Evolutionary conservation across 2,329 filamentous ascomycete genomes (phyloP).

Genomic region (Fusarium hainanense): DNA sequence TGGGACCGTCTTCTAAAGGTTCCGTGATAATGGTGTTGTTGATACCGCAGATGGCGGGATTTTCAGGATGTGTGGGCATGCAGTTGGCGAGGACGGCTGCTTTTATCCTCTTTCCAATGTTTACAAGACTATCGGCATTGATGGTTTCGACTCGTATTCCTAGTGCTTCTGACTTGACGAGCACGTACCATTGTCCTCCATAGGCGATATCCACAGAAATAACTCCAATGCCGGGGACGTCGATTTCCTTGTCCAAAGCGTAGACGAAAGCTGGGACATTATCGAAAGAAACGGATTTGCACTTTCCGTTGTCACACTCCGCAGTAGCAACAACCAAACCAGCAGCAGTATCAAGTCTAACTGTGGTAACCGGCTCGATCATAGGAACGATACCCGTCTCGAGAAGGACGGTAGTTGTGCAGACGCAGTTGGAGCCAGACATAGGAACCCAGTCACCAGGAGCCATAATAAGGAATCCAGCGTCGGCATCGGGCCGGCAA

Average conservation of each 20-base stretch:
- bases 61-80: constrained; percentile 55
- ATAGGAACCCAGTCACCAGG: constrained; percentile 42
- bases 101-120: constrained; percentile 56
- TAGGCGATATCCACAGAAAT: constrained; percentile 14
- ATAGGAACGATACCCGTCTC: constrained; percentile 59
- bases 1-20: neutral
- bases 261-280: constrained; percentile 18
- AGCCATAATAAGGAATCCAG: constrained; percentile 53
- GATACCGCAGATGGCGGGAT: constrained; percentile 54
- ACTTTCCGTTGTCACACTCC: constrained; percentile 18
- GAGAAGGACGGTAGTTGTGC: constrained; percentile 56
- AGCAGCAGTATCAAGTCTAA: constrained; percentile 11
- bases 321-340: constrained; percentile 15
- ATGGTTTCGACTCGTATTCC: constrained; percentile 19
- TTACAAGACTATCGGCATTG: constrained; percentile 12
- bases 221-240: neutral
- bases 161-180: constrained; percentile 13
- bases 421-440: constrained; percentile 58
- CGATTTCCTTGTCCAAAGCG: constrained; percentile 15
- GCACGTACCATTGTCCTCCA: constrained; percentile 24
- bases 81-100: constrained; percentile 50
- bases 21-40: constrained; percentile 54
- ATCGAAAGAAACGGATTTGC: constrained; percentile 22
- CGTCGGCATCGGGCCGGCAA: constrained; percentile 55
- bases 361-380: constrained; percentile 48